A percentile compares a stretch with the other conserved stretches of the same genome.
Conservation (phyloP, 345 rosid species). For the Acer saccharum region DNA sequence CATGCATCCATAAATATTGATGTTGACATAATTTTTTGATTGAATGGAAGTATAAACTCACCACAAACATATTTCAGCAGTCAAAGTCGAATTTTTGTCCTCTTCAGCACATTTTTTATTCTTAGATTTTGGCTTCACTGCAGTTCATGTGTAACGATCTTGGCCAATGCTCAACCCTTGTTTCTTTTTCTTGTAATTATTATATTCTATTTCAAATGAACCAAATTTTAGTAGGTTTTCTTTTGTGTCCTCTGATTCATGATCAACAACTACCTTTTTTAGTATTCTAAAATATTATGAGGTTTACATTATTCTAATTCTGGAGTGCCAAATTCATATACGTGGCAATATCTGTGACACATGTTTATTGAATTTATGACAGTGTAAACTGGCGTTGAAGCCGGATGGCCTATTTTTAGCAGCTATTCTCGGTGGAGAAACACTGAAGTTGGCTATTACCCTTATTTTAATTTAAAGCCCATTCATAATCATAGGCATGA, state of each 20-base stretch:
- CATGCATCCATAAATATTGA: not conserved
- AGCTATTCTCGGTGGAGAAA: slow-evolving; percentile 99
- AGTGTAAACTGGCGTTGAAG: slow-evolving; percentile 93
- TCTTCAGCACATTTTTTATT: not conserved
- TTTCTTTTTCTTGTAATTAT: not conserved
- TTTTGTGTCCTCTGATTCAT: not conserved
- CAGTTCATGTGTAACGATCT: not conserved
- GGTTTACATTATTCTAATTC: not conserved
- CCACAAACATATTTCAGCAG: not conserved
- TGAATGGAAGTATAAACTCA: not conserved
- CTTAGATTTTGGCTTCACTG: not conserved
- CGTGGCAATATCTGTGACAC: slow-evolving; percentile 24
- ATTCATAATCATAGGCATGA: not conserved
- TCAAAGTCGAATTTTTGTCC: not conserved
- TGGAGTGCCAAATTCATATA: slow-evolving; percentile 9
- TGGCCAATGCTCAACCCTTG: not conserved
- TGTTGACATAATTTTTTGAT: not conserved
- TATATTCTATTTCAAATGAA: not conserved
- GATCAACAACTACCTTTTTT: not conserved
- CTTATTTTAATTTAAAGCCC: slow-evolving; percentile 14
- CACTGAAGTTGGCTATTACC: slow-evolving; percentile 65
- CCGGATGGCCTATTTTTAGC: slow-evolving; percentile 98
- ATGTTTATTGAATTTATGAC: slow-evolving; percentile 39
- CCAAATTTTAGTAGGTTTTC: not conserved
- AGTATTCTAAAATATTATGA: not conserved